Percentiles rank a stretch among this genome's conserved stretches.
Conservation (phyloP, 768 basidiomycete species). For the Tubosaeta brunneosetosa region DNA sequence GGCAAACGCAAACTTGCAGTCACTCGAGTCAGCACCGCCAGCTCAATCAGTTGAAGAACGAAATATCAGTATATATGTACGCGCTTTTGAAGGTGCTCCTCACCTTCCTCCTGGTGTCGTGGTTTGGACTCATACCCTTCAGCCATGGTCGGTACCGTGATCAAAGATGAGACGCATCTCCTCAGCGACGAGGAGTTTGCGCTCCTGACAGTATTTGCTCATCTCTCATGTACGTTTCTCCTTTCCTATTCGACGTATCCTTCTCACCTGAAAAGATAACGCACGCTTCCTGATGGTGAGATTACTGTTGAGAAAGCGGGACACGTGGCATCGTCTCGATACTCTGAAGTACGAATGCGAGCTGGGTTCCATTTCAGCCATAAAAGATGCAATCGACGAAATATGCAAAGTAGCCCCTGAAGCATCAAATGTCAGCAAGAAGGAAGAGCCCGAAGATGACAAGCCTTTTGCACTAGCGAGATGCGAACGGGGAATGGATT, state of each 20-base stretch:
- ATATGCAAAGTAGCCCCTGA: slow-evolving; percentile 31
- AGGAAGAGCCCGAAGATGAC: slow-evolving; percentile 20
- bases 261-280: slow-evolving; percentile 36
- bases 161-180: slow-evolving; percentile 48
- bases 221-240: slow-evolving; percentile 45
- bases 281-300: slow-evolving; percentile 61
- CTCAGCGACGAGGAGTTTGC: slow-evolving; percentile 46
- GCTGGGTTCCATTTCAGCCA: slow-evolving; percentile 35
- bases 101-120: neutral
- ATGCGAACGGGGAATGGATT: slow-evolving; percentile 36
- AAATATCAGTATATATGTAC: slow-evolving; percentile 24
- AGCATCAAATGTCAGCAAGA: slow-evolving; percentile 4
- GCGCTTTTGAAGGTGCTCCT: slow-evolving; percentile 27
- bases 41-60: slow-evolving; percentile 1
- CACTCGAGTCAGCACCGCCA: slow-evolving; percentile 8
- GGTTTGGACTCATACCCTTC: slow-evolving; percentile 1
- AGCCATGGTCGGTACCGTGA: slow-evolving; percentile 57
- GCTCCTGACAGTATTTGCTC: slow-evolving; percentile 38
- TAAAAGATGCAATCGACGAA: slow-evolving; percentile 41
- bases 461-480: slow-evolving; percentile 34
- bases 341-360: slow-evolving; percentile 40
- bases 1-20: slow-evolving; percentile 1
- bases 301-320: slow-evolving; percentile 55
- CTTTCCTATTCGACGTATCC: neutral
- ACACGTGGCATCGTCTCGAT: slow-evolving; percentile 48